A percentile compares a stretch with the other conserved stretches of the same genome.
These are phyloP conservation scores for Salix dunnii DNA, from an alignment of 345 rosid species.

Conservation along the genomic window DNA sequence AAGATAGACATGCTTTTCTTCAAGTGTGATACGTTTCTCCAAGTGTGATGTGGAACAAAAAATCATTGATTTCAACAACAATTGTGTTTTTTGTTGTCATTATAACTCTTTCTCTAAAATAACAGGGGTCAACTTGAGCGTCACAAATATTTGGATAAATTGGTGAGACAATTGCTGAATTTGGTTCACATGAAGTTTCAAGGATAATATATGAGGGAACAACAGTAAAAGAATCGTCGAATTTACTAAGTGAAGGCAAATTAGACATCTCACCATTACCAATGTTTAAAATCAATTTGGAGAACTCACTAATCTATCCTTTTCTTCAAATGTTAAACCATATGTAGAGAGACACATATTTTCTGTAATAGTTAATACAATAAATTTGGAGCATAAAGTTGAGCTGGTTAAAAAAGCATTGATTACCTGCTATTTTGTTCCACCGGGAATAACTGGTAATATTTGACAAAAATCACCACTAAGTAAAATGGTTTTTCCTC, in stretches of 20 bases:
- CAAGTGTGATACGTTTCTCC: accelerated
- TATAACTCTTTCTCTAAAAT: not conserved
- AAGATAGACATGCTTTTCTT: not conserved
- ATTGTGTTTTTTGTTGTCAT: not conserved
- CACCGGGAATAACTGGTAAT: not conserved
- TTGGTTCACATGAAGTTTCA: not conserved
- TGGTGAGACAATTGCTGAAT: not conserved
- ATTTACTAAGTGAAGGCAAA: not conserved
- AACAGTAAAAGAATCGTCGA: not conserved
- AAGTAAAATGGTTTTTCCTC: not conserved
- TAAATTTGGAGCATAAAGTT: not conserved
- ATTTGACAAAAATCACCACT: not conserved
- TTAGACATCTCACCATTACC: not conserved
- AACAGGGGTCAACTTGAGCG: too few relatives aligned
- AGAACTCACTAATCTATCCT: not conserved
- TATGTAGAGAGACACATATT: not conserved
- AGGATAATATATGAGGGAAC: not conserved
- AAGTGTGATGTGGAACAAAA: not conserved
- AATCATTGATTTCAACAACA: not conserved
- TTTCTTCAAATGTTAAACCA: too few relatives aligned
- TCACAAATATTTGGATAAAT: not conserved
- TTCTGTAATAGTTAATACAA: not conserved
- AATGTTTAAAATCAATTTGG: not conserved
- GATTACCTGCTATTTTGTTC: not conserved
- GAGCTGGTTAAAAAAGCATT: not conserved